phyloP scores from a whole-genome alignment of 108 stramenopile genomes.

The Pseudonitzschia pungens region DNA sequence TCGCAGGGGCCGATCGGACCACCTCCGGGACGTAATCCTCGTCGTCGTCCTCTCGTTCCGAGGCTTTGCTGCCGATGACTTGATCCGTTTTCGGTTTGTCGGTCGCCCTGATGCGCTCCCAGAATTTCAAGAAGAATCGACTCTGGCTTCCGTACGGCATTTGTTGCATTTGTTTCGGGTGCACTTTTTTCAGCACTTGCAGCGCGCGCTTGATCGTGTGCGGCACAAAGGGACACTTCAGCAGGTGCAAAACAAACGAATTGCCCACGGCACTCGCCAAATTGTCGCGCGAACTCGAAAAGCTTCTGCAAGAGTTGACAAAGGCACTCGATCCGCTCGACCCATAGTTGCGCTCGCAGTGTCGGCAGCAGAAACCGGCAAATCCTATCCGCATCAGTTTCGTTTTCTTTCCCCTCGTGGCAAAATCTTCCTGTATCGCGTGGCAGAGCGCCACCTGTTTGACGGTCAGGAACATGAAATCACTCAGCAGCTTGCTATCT shows the following conservation, averaged over 20 bases:
- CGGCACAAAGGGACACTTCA: constrained; percentile 43
- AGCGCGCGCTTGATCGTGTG: constrained; percentile 37
- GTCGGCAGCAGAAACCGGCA: constrained; percentile 64
- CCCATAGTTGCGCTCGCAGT: constrained; percentile 29
- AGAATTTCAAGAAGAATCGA: constrained; percentile 43
- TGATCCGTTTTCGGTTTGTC: constrained; percentile 34
- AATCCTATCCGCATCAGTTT: constrained; percentile 51
- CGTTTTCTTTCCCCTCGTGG: constrained; percentile 47
- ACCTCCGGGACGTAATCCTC: constrained; percentile 3
- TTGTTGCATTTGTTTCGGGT: constrained; percentile 41
- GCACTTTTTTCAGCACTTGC: constrained; percentile 39
- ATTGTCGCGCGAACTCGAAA: constrained; percentile 50
- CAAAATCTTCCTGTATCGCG: constrained; percentile 40
- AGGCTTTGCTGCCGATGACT: no score
- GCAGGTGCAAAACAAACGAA: constrained; percentile 47
- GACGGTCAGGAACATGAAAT: constrained; percentile 50
- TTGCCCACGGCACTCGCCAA: constrained; percentile 46
- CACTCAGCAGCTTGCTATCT: constrained; percentile 31
- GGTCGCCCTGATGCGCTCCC: constrained; percentile 43
- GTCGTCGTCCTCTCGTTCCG: background rate
- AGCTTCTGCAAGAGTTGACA: constrained; percentile 43
- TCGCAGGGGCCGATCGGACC: background rate
- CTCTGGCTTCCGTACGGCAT: constrained; percentile 57
- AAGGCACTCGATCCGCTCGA: background rate
- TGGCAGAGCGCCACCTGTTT: constrained; percentile 55